A percentile compares a stretch with the other conserved stretches of the same genome.
phyloP scores from a whole-genome alignment of 2,329 filamentous ascomycete species.

The Achaetomium macrosporum region DNA sequence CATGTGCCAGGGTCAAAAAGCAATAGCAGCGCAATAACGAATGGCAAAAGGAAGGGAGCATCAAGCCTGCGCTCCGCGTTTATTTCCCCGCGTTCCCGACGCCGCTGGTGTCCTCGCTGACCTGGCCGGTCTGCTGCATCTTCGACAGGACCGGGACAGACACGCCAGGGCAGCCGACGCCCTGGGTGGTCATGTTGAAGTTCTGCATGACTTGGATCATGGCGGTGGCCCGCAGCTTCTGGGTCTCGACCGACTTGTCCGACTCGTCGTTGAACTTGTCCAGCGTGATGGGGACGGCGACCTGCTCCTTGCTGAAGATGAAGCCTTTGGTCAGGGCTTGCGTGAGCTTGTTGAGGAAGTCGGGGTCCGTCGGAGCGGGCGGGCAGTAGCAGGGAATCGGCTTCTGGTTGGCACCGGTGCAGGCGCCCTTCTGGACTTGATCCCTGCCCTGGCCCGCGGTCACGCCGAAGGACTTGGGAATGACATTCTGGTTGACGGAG shows the following conservation, averaged over 20 bases:
- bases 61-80: neutral
- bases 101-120: neutral
- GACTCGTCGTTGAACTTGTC: slow-evolving; percentile 17
- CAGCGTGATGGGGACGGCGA: slow-evolving; percentile 16
- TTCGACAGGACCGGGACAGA: slow-evolving; percentile 13
- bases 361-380: slow-evolving; percentile 15
- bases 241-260: slow-evolving; percentile 12
- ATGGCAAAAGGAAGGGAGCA: slow-evolving; percentile 3
- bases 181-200: slow-evolving; percentile 15
- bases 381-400: slow-evolving; percentile 22
- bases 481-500: slow-evolving; percentile 14
- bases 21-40: slow-evolving; percentile 1
- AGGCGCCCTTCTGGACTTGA: slow-evolving; percentile 9
- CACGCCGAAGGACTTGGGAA: slow-evolving; percentile 18
- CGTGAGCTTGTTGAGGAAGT: slow-evolving; percentile 17
- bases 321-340: slow-evolving; percentile 19
- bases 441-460: slow-evolving; percentile 11
- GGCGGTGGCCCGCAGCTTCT: slow-evolving; percentile 17
- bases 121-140: slow-evolving; percentile 17
- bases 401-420: slow-evolving; percentile 16
- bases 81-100: slow-evolving; percentile 5
- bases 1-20: neutral
- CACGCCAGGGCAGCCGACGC: slow-evolving; percentile 18
- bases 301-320: slow-evolving; percentile 18
- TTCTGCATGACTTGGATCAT: slow-evolving; percentile 23